A percentile compares a stretch with the other conserved stretches of the same genome.
Conservation (phyloP, 1,284 basidiomycete genomes). For the Tetrapyrgos nigripes region DNA sequence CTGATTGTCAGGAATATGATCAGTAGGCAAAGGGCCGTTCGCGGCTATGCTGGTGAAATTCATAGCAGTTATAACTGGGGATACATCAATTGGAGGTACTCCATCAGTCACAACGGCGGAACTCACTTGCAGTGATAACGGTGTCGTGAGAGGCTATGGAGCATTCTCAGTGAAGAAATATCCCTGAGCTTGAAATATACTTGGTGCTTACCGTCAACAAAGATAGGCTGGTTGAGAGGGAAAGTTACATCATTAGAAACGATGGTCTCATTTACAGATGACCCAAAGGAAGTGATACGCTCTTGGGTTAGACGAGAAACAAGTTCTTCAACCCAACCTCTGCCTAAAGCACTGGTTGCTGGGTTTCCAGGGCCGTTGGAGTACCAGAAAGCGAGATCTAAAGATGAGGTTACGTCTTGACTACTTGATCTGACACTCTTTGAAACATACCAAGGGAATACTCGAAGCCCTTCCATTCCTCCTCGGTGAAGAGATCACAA, state of each 20-base stretch:
- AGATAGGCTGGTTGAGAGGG: conserved; percentile 66
- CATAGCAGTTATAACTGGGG: conserved; percentile 58
- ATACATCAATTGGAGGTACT: not conserved
- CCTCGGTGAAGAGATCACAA: conserved; percentile 65
- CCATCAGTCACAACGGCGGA: not conserved
- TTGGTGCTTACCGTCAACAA: conserved; percentile 44
- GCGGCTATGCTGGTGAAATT: conserved; percentile 66
- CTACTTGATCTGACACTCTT: not conserved
- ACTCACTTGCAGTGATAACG: conserved; percentile 44
- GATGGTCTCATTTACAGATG: conserved; percentile 62
- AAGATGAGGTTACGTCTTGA: not conserved
- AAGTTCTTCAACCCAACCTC: conserved; percentile 68
- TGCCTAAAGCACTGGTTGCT: conserved; percentile 60
- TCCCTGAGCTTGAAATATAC: not conserved
- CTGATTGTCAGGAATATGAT: conserved; percentile 62
- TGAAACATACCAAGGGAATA: conserved; percentile 49
- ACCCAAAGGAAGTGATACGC: conserved; percentile 55
- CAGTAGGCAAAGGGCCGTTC: conserved; percentile 60
- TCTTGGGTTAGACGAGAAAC: conserved; percentile 56
- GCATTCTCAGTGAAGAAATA: not conserved
- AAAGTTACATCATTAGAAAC: conserved; percentile 60
- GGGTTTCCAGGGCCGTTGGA: conserved; percentile 50
- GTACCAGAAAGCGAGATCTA: conserved; percentile 59
- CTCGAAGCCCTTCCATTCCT: conserved; percentile 71
- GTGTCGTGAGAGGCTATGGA: conserved; percentile 55